Base-by-base conservation (phyloP, 202 grass and related monocot genomes). In the Saccharum hybrid region DNA sequence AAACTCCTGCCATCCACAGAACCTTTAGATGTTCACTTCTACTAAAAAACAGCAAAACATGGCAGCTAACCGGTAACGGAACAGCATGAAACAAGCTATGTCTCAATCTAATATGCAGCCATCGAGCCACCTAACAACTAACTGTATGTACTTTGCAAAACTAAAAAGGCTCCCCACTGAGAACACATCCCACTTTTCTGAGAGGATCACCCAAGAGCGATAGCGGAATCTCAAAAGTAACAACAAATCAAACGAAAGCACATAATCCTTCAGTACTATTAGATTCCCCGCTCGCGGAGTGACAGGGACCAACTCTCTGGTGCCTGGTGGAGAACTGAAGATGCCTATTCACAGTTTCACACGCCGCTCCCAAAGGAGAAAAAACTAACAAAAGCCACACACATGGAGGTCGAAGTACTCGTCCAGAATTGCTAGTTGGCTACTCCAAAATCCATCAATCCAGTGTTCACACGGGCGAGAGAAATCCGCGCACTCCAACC, bases 21-120 rank as follows among this genome's bases (percentile, higher is more conserved):
- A 60, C 69, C 63, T 88, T 70, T 28, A 51, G 36, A 73, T 54
- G 33, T 82, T 48, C 51, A 40, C 39, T 77, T 69, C 54, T 59
- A 22, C 19, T 57, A 68, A 67, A 67, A 67, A 73, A 70, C 31
- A 69, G 0, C 63, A 83, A 79, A 62, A 0, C 5, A 21, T 51
- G 74, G 54, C 39, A 63, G 9, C 22, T 12, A 42, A 37, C 52
- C 3, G 26, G 42, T 75, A 69, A 70, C 28, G 23, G 34, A 79
- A 54, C 52, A 75, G 19, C 52, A 71, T 81, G 79, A 70, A 79
- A 66, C 64, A 78, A 83, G 42, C 84, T 87, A 48, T 37, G 54
- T 69, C 80, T 87, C 75, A 87, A 85, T 75, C 88, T 22, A 64
- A 70, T 30, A 87, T 76, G 42, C 80, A 80, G 67, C 69, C 69